Conservation (phyloP, 352 stramenopile species). For the Pythium angustatum region DNA sequence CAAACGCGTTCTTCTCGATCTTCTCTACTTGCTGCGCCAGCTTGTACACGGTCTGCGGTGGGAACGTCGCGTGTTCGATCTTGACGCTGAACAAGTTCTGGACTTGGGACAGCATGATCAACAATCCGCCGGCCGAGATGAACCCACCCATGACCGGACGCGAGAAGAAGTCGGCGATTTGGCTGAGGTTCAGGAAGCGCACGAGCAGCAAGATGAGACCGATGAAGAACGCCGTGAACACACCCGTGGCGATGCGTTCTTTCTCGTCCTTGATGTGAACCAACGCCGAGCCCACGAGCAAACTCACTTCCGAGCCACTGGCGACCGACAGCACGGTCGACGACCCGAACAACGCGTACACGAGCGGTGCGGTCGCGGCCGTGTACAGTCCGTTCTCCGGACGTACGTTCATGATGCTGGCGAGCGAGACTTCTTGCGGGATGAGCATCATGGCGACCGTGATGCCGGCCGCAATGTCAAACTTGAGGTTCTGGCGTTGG, state of each 20-base stretch:
- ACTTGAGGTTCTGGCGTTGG: conserved; percentile 61
- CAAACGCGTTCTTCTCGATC: conserved; percentile 67
- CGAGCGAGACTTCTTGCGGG: conserved; percentile 91
- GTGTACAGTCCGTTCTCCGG: conserved; percentile 75
- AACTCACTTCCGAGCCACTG: conserved; percentile 63
- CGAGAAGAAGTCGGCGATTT: conserved; percentile 89
- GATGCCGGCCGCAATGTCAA: conserved; percentile 63
- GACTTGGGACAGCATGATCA: conserved; percentile 91
- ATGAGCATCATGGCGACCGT: conserved; percentile 91
- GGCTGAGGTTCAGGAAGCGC: conserved; percentile 77
- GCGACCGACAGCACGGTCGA: conserved; percentile 63
- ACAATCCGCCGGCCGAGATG: conserved; percentile 84
- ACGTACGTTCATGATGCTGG: conserved; percentile 84
- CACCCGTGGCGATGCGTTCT: conserved; percentile 51
- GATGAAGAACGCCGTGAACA: conserved; percentile 69
- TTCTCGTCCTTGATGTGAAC: conserved; percentile 60
- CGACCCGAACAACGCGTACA: conserved; percentile 74
- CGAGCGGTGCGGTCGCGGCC: conserved; percentile 63
- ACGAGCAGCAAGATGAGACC: conserved; percentile 76
- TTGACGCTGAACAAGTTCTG: conserved; percentile 85
- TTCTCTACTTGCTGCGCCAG: conserved; percentile 60
- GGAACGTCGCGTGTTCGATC: conserved; percentile 49
- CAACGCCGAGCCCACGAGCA: conserved; percentile 59
- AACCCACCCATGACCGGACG: conserved; percentile 91
- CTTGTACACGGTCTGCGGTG: conserved; percentile 62